These are phyloP conservation scores for Phytophthora ohioensis DNA, from an alignment of 352 stramenopile genomes.

Conservation along the genomic window DNA sequence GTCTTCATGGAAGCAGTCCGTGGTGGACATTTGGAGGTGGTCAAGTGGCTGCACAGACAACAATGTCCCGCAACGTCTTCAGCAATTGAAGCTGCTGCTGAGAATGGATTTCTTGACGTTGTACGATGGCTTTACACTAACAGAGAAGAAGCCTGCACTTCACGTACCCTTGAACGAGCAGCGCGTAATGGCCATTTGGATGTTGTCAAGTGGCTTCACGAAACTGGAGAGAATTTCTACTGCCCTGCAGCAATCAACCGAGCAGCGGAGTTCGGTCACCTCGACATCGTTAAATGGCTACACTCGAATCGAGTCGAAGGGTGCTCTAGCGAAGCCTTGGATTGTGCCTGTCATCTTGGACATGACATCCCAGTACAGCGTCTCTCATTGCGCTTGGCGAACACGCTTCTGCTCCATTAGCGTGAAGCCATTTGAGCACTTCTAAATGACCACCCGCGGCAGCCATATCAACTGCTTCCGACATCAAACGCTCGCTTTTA, in stretches of 20 bases:
- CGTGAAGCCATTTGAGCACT: slow-evolving; percentile 25
- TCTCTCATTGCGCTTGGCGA: slow-evolving; percentile 31
- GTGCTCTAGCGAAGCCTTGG: slow-evolving; percentile 25
- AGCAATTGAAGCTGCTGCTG: slow-evolving; percentile 30
- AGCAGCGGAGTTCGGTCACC: slow-evolving; percentile 27
- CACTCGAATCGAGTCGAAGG: slow-evolving; percentile 23
- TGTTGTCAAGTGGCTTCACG: slow-evolving; percentile 26
- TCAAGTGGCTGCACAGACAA: slow-evolving; percentile 25
- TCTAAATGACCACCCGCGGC: slow-evolving; percentile 19
- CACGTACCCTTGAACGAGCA: slow-evolving; percentile 17
- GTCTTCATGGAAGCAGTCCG: slow-evolving; percentile 21
- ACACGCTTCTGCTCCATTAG: slow-evolving; percentile 14
- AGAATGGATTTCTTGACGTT: slow-evolving; percentile 24
- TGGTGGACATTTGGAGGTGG: slow-evolving; percentile 16
- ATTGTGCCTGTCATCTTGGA: slow-evolving; percentile 23
- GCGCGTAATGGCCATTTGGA: slow-evolving; percentile 19
- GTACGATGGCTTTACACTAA: slow-evolving; percentile 20
- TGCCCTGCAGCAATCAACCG: slow-evolving; percentile 30
- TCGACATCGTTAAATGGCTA: slow-evolving; percentile 32
- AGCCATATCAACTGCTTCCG: slow-evolving; percentile 22
- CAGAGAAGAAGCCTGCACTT: slow-evolving; percentile 13
- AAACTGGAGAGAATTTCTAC: slow-evolving; percentile 18
- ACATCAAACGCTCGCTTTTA: slow-evolving; percentile 6
- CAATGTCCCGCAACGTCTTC: slow-evolving; percentile 15
- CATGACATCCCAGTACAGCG: slow-evolving; percentile 23